These are phyloP conservation scores for Fusarium sp. DNA, from an alignment of 2,329 filamentous ascomycete genomes.

Conservation along the genomic window DNA sequence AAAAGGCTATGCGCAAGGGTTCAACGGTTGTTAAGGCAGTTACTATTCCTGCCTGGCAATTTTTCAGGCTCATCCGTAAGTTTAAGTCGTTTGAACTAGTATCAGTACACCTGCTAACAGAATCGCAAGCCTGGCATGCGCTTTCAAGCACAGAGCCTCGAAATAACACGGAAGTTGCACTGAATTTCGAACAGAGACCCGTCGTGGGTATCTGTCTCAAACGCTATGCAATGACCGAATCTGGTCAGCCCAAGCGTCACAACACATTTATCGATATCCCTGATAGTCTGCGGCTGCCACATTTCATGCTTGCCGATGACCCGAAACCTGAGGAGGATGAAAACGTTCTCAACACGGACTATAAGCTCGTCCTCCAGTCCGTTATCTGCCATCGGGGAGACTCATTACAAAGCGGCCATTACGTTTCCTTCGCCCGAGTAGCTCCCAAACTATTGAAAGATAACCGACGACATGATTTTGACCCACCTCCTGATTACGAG, in stretches of 20 bases:
- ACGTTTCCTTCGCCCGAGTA: conserved; percentile 85
- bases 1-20: conserved; percentile 58
- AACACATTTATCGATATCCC: conserved; percentile 93
- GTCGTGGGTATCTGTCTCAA: conserved; percentile 94
- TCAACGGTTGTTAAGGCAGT: conserved; percentile 79
- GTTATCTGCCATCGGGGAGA: conserved; percentile 92
- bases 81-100: conserved; percentile 36
- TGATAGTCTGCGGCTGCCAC: conserved; percentile 80
- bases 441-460: conserved; percentile 71
- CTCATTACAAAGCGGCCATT: conserved; percentile 89
- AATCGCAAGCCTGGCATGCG: conserved; percentile 83
- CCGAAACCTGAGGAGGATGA: conserved; percentile 67
- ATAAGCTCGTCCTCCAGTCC: conserved; percentile 91
- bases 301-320: conserved; percentile 86
- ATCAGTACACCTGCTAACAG: conserved; percentile 50
- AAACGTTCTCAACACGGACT: conserved; percentile 83
- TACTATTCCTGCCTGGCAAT: conserved; percentile 96
- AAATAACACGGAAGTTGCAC: conserved; percentile 84
- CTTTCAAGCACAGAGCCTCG: conserved; percentile 62
- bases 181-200: conserved; percentile 86
- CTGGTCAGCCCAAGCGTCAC: conserved; percentile 76
- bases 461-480: conserved; percentile 66
- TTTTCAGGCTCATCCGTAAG: conserved; percentile 91
- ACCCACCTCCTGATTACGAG: conserved; percentile 73
- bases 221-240: conserved; percentile 78